Evolutionary conservation across 768 basidiomycete species (phyloP).

Genomic region (Mycena rebaudengoi): DNA sequence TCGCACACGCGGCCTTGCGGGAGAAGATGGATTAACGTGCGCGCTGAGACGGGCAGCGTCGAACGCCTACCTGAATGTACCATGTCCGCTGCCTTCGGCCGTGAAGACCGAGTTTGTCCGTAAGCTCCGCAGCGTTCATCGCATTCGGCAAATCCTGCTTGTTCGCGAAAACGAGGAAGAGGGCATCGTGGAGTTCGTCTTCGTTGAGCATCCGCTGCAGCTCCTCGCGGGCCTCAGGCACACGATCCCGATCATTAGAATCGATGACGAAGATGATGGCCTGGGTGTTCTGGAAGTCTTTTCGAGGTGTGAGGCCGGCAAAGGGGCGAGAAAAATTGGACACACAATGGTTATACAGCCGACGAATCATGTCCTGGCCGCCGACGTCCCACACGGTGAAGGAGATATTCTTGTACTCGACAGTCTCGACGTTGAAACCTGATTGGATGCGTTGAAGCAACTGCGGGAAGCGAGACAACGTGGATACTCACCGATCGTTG

Average conservation of each 20-base stretch:
- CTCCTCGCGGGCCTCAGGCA: slow-evolving; percentile 98
- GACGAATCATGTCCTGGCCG: slow-evolving; percentile 99
- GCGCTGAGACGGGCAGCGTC: neutral
- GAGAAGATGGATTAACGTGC: slow-evolving; percentile 17
- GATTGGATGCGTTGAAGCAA: slow-evolving; percentile 29
- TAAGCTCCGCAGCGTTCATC: slow-evolving; percentile 99
- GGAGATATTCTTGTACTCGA: slow-evolving; percentile 99
- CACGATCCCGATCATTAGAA: slow-evolving; percentile 99
- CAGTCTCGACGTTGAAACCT: slow-evolving; percentile 99
- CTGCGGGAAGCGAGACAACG: slow-evolving; percentile 23
- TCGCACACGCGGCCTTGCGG: slow-evolving; percentile 99
- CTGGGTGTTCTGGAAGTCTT: slow-evolving; percentile 99
- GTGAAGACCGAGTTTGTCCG: slow-evolving; percentile 98
- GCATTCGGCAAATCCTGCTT: slow-evolving; percentile 99
- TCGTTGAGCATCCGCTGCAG: slow-evolving; percentile 99
- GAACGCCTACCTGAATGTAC: slow-evolving; percentile 87
- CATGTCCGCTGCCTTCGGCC: slow-evolving; percentile 96
- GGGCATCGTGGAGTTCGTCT: slow-evolving; percentile 97
- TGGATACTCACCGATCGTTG: slow-evolving; percentile 88
- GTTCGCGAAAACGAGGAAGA: slow-evolving; percentile 99
- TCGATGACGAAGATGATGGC: slow-evolving; percentile 99
- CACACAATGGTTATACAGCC: slow-evolving; percentile 99
- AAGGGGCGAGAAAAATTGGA: slow-evolving; percentile 36
- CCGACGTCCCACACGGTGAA: slow-evolving; percentile 99
- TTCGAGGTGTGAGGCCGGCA: slow-evolving; percentile 28